These are phyloP conservation scores for Escovopsis sp. DNA, from an alignment of 2,329 filamentous ascomycete genomes.

Conservation along the genomic window DNA sequence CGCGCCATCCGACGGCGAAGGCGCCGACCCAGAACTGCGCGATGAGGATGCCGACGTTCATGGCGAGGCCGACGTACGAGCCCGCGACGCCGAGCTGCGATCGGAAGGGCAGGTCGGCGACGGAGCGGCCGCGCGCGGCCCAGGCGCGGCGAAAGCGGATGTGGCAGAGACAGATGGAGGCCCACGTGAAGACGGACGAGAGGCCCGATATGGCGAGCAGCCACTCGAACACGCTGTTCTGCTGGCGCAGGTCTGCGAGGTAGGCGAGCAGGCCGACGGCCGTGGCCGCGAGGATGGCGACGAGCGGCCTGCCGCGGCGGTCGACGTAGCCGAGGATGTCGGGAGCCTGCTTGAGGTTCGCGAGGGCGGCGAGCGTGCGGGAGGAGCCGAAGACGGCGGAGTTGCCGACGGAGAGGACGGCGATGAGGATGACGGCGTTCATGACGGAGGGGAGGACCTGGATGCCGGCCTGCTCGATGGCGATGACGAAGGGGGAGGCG, in stretches of 20 bases:
- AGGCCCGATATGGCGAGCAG: constrained; percentile 56
- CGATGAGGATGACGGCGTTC: constrained; percentile 83
- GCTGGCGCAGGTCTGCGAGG: constrained; percentile 45
- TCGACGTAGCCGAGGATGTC: constrained; percentile 66
- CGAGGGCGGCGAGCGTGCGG: constrained; percentile 74
- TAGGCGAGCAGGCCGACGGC: constrained; percentile 59
- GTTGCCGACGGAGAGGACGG: constrained; percentile 82
- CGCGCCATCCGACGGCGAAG: constrained; percentile 49
- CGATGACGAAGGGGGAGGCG: constrained; percentile 85
- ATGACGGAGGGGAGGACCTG: constrained; percentile 69
- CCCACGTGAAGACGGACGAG: constrained; percentile 65
- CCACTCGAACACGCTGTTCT: constrained; percentile 56
- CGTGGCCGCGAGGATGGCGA: constrained; percentile 53
- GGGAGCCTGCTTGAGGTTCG: constrained; percentile 75
- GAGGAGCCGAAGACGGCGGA: constrained; percentile 83
- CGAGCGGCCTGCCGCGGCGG: constrained; percentile 62
- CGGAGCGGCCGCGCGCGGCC: constrained; percentile 49
- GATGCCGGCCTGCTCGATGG: constrained; percentile 73
- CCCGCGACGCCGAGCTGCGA: constrained; percentile 67
- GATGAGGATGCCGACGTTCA: constrained; percentile 62
- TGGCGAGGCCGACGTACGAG: constrained; percentile 61
- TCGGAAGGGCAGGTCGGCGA: constrained; percentile 65
- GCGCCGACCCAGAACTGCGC: constrained; percentile 83
- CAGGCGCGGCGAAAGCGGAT: constrained; percentile 84
- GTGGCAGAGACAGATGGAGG: constrained; percentile 74